Evolutionary conservation across 345 rosid species (phyloP), one percentile per base, ranked within the genome.

Genomic region (Ricinus communis): DNA sequence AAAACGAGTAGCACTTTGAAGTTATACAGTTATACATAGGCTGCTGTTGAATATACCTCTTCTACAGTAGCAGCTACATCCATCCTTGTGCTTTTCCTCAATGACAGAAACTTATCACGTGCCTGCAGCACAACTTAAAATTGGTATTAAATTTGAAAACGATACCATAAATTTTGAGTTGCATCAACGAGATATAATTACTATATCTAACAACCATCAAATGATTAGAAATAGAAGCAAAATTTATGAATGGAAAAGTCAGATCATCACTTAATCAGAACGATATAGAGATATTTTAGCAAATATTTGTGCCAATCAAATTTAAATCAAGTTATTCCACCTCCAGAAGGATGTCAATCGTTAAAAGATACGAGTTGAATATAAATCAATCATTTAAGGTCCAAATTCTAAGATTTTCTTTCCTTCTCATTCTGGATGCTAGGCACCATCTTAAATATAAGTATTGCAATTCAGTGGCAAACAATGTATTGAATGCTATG

Each of bases 61-160:
- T 90, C 88, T 61, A 90, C 72, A 49, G 77, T 79, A 38, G 87
- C 78, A 72, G 93, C 88, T 58, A 88, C 78, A 74, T 90, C 93
- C 76, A 80, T 66, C 81, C 87, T 82, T 27, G 96, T 85, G 77
- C 90, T 88, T 83, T 90, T 90, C 77, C 84, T 86, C 81, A 90
- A 66, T n/a, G 96, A 87, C 49, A 90, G 81, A 84, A 79, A 86
- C 76, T 90, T 90, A 71, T 90, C 96, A 58, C 96, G 85, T 57
- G 96, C 93, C 96, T 90, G 80, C 73, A 50, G 40, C 46, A 51
- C 57, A 65, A 71, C 66, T 68, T 60, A 21, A 16, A n/a, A 63
- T 38, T 31, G 21, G 52, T 71, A 81, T 69, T 61, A 62, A 60
- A 62, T 64, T 38, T 41, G n/a, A 53, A 24, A 43, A 24, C 9